phyloP scores from a whole-genome alignment of 345 rosid species.

The Euphorbia peplus region DNA sequence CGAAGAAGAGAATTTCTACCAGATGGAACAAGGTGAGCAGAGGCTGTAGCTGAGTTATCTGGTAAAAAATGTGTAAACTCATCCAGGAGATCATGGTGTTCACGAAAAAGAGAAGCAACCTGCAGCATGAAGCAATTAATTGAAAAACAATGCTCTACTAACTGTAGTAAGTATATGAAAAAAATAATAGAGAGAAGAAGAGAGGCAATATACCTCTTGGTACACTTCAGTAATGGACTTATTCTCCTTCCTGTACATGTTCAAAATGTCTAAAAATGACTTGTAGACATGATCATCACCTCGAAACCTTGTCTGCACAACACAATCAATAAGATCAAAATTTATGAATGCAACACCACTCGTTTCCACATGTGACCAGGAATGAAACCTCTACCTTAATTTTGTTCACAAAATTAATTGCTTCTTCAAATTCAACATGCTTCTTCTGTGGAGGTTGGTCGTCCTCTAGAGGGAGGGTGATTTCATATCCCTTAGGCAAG shows the following conservation, averaged over 20 bases:
- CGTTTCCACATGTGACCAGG: not conserved
- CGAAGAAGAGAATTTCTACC: slow-evolving; percentile 51
- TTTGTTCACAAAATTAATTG: slow-evolving; percentile 36
- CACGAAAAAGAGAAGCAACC: slow-evolving; percentile 85
- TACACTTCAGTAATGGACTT: slow-evolving; percentile 37
- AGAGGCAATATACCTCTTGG: slow-evolving; percentile 25
- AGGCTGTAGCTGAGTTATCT: slow-evolving; percentile 64
- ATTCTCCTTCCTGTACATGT: slow-evolving; percentile 34
- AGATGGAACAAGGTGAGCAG: slow-evolving; percentile 42
- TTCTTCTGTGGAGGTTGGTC: slow-evolving; percentile 33
- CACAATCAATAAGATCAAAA: slow-evolving; percentile 11
- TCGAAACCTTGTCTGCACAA: slow-evolving; percentile 36
- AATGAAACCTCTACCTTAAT: slow-evolving; percentile 24
- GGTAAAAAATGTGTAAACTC: slow-evolving; percentile 96
- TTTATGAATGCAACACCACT: not conserved
- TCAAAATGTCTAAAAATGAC: slow-evolving; percentile 33
- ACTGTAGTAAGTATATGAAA: not conserved
- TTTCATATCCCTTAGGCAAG: slow-evolving; percentile 37
- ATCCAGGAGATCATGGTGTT: slow-evolving; percentile 77
- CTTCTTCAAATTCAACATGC: slow-evolving; percentile 38
- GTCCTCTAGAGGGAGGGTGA: slow-evolving; percentile 31
- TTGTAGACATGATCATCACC: slow-evolving; percentile 32
- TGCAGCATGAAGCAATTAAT: slow-evolving; percentile 28
- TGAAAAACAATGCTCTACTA: slow-evolving; percentile 3
- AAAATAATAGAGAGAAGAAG: slow-evolving; percentile 10